Evolutionary conservation across 306 rosid genomes (phyloP), one percentile per base, ranked within the genome.

Genomic region (Begonia loranthoides): DNA sequence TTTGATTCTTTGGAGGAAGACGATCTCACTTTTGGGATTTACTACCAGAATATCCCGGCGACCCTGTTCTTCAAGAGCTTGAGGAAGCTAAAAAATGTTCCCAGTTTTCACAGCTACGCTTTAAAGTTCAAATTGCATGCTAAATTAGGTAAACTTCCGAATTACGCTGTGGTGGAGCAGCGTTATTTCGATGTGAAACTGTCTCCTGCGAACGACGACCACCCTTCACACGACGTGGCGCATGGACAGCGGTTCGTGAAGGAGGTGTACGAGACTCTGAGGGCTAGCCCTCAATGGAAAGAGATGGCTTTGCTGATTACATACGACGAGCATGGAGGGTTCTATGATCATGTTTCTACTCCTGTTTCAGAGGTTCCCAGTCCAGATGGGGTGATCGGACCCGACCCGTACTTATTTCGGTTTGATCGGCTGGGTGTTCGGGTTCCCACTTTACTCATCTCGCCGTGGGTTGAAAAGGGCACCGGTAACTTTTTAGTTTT

Each of bases 201-300:
- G 10, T 65, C 69, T 7, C 97, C 95, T 47, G 95, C 97, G 13
- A 89, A 89, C 41, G 97, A 89, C 16, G 95, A 89, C 12, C 97
- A 89, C 36, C 97, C 97, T 0, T 85, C 97, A n/a, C 97, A 89
- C 45, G 94, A 89, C 45, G 90, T 89, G 60, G 95, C 95, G 19
- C 14, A 21, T 1, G 97, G 95, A 45, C 97, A 89, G 83, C 76
- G 48, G 70, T 76, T 85, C 21, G 87, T 89, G 64, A 85, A 89
- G 84, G 94, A 85, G 62, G 95, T 89, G 36, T 89, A 89, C 50
- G 97, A 89, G 70, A 51, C 71, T 3, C 68, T 89, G 33, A 82
- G 97, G 64, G 70, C 68, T 10, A 84, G 95, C 58, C 97, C 97
- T 12, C 97, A 89, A 74, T 89, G 97, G 97, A 70, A 85, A 57